Evolutionary conservation across 2,329 filamentous ascomycete genomes (phyloP).

Genomic region (Venturia pyrina): DNA sequence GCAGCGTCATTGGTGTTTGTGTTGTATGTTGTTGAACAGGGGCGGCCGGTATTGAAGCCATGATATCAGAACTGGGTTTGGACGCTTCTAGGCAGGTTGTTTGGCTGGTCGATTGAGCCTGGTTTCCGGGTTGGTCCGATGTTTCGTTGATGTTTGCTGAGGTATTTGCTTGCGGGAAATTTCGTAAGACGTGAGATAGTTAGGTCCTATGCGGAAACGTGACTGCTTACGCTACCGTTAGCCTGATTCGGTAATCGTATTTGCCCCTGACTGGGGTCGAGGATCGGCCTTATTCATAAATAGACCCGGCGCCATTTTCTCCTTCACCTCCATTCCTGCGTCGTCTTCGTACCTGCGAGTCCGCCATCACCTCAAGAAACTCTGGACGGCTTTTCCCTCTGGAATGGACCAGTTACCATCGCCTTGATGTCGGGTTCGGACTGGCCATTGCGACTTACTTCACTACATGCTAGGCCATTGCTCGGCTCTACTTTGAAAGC

Average conservation of each 20-base stretch:
- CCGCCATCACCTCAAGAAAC: not conserved
- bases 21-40: not conserved
- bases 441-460: not conserved
- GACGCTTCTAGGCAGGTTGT: not conserved
- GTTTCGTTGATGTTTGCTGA: not conserved
- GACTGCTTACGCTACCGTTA: not conserved
- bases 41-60: not conserved
- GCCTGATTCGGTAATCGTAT: not conserved
- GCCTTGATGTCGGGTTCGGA: not conserved
- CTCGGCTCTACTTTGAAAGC: not conserved
- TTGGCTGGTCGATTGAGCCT: too few species aligned
- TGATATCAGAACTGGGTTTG: not conserved
- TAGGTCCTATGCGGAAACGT: not conserved
- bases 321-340: not conserved
- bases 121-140: not conserved
- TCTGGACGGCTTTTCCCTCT: not conserved
- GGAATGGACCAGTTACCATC: not conserved
- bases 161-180: not conserved
- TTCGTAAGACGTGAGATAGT: not conserved
- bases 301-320: not conserved
- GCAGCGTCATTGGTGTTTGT: not conserved
- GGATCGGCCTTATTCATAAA: not conserved
- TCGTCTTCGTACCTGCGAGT: not conserved
- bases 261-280: slow-evolving; percentile 1
- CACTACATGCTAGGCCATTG: not conserved